Percentiles rank a stretch among this genome's conserved stretches.
Evolutionary conservation across 176 grass and related monocot species (phyloP).

Genomic region (Chloris gayana): DNA sequence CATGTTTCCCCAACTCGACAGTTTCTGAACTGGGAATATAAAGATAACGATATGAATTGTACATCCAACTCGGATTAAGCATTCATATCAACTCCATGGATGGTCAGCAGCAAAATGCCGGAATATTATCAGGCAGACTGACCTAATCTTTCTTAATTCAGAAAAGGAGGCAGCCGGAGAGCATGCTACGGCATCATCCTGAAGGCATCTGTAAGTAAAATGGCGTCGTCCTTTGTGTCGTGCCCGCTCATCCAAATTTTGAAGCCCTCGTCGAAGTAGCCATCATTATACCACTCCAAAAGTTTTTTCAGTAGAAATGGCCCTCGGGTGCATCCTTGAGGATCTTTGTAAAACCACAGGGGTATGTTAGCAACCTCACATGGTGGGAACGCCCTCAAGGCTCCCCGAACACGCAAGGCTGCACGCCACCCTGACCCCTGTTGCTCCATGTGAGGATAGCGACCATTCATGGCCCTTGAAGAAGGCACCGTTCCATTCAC

Average conservation of each 20-base stretch:
- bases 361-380: too few species aligned
- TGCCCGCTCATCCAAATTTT: slow-evolving; percentile 60
- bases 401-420: background rate
- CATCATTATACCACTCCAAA: slow-evolving; percentile 25
- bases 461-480: background rate
- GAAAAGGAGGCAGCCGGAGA: background rate
- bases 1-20: background rate
- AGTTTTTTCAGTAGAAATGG: slow-evolving; percentile 44
- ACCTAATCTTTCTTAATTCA: background rate
- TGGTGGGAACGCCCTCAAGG: background rate
- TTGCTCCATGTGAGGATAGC: background rate
- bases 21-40: too few species aligned
- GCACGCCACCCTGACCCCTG: background rate
- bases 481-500: background rate
- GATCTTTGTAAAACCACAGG: slow-evolving; percentile 62
- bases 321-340: slow-evolving; percentile 45
- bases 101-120: background rate
- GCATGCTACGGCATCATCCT: background rate
- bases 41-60: background rate
- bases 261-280: slow-evolving; percentile 62
- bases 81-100: background rate
- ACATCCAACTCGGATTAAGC: background rate
- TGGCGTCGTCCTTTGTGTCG: slow-evolving; percentile 23
- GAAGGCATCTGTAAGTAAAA: slow-evolving; percentile 53
- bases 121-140: background rate